Evolutionary conservation across 2,329 filamentous ascomycete genomes (phyloP).

Genomic region (Coniochaeta sp.): DNA sequence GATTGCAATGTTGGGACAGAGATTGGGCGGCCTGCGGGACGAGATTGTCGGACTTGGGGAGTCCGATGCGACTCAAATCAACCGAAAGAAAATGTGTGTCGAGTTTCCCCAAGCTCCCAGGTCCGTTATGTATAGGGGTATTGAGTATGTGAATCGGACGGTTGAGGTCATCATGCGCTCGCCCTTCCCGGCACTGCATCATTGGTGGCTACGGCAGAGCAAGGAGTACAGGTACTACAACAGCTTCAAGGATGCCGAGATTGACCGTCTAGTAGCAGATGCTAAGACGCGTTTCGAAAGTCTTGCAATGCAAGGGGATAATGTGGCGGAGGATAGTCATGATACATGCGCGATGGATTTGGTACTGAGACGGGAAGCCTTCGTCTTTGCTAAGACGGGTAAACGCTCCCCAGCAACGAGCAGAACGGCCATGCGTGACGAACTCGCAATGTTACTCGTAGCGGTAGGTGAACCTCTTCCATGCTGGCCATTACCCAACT

Average conservation of each 20-base stretch:
- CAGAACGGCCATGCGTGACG: background rate
- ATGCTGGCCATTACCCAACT: background rate
- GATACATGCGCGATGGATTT: background rate
- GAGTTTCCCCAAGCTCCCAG: background rate
- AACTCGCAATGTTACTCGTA: background rate
- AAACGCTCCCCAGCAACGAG: background rate
- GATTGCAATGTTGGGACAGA: background rate
- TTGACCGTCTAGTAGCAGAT: background rate
- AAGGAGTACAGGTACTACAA: background rate
- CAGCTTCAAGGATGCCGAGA: background rate
- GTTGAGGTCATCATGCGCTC: background rate
- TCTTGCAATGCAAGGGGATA: no score
- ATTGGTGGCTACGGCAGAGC: background rate
- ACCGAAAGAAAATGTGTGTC: background rate
- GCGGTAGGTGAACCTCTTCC: background rate
- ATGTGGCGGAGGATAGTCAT: background rate
- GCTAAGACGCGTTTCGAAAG: background rate
- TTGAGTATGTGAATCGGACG: background rate
- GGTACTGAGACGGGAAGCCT: background rate
- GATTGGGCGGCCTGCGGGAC: background rate
- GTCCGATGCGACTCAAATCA: no score
- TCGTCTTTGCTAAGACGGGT: background rate
- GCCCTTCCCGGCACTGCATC: background rate
- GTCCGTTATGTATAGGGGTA: background rate
- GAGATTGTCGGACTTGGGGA: background rate